Conservation (phyloP, 495 filamentous ascomycete species). For the Penicillium coffeae region DNA sequence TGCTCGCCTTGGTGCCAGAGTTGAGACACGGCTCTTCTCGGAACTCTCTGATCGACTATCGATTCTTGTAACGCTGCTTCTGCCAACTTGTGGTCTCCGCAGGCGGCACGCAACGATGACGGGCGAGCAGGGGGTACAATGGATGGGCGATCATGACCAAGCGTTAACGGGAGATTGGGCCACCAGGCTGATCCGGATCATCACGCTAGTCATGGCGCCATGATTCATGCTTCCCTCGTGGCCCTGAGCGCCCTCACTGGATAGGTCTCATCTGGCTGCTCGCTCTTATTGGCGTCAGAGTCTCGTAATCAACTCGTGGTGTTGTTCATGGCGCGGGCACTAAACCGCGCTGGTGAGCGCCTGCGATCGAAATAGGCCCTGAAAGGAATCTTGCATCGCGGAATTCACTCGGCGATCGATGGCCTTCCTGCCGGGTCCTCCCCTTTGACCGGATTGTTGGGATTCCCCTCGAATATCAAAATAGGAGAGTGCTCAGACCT, state of each 20-base stretch:
- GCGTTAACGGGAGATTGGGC: conserved; percentile 1
- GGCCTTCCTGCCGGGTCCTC: no score
- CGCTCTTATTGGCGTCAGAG: background rate
- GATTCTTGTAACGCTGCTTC: background rate
- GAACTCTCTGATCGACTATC: background rate
- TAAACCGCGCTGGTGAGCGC: background rate
- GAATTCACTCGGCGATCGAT: no score
- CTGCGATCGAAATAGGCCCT: no score
- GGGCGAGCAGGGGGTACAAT: no score
- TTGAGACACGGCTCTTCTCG: background rate
- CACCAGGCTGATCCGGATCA: no score
- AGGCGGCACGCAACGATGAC: no score
- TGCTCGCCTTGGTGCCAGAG: background rate
- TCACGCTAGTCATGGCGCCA: background rate
- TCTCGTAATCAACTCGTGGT: background rate
- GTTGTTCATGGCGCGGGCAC: background rate
- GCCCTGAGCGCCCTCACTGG: background rate
- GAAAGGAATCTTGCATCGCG: no score
- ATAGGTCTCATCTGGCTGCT: background rate
- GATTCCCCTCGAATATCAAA: background rate
- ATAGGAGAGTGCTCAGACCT: conserved; percentile 2
- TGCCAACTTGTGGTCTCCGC: background rate
- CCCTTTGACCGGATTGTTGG: no score
- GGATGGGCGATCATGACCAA: conserved; percentile 14
- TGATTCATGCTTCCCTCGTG: background rate